A percentile compares a stretch with the other conserved stretches of the same genome.
These are phyloP conservation scores for Microthlaspi erraticum DNA, from an alignment of 345 rosid genomes.

Conservation along the genomic window DNA sequence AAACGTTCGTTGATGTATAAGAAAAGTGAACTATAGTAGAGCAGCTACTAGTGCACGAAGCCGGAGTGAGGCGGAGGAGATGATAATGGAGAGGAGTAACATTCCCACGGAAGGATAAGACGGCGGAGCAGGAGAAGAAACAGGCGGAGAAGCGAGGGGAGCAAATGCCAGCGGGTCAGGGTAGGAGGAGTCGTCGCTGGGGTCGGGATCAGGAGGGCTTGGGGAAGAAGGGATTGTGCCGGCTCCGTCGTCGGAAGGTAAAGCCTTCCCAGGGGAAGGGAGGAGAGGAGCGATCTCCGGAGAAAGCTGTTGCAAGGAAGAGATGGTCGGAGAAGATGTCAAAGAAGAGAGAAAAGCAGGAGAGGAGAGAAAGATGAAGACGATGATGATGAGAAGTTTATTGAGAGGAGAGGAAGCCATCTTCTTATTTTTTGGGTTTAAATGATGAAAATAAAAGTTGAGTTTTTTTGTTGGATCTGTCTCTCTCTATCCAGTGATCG, in stretches of 20 bases:
- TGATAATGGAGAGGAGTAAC: constrained; percentile 15
- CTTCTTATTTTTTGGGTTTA: constrained; percentile 28
- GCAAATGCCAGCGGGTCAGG: constrained; percentile 55
- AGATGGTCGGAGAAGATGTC: constrained; percentile 45
- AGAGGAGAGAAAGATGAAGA: constrained; percentile 42
- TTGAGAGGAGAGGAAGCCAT: constrained; percentile 59
- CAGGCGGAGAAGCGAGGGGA: constrained; percentile 56
- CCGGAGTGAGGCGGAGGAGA: constrained; percentile 33
- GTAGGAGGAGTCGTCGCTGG: constrained; percentile 36
- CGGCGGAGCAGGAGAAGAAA: constrained; percentile 47
- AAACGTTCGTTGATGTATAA: constrained; percentile 34
- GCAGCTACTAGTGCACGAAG: constrained; percentile 24
- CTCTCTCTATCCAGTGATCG: constrained; percentile 35
- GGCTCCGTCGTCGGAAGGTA: constrained; percentile 52
- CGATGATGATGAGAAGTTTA: constrained; percentile 40
- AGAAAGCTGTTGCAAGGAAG: constrained; percentile 59
- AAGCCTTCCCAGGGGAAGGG: constrained; percentile 66
- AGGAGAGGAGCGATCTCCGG: constrained; percentile 82
- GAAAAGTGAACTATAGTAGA: constrained; percentile 28
- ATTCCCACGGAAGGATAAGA: constrained; percentile 17
- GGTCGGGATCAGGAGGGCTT: constrained; percentile 89
- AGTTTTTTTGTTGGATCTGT: constrained; percentile 33
- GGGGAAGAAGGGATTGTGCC: constrained; percentile 79
- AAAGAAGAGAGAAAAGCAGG: constrained; percentile 48
- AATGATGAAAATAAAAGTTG: constrained; percentile 63